These are phyloP conservation scores for Penicillium samsonianum DNA, from an alignment of 495 filamentous ascomycete species.

Conservation along the genomic window DNA sequence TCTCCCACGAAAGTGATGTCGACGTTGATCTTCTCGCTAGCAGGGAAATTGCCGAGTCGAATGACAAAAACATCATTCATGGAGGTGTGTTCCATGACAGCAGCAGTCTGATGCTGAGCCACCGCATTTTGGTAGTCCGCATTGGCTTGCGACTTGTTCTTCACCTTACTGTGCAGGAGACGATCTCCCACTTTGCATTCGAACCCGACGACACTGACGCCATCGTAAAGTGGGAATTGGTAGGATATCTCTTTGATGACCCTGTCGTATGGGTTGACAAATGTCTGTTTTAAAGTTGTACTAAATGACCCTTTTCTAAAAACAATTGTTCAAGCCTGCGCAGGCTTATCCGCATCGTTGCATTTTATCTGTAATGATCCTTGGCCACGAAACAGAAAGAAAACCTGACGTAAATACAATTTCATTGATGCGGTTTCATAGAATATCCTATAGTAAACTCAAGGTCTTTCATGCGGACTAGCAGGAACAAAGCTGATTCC, in stretches of 20 bases:
- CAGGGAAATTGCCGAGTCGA: conserved; percentile 23
- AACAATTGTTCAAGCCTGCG: no score
- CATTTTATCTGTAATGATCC: no score
- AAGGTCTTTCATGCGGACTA: no score
- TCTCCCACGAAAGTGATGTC: conserved; percentile 23
- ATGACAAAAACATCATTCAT: conserved; percentile 18
- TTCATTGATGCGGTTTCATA: no score
- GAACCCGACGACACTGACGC: conserved; percentile 22
- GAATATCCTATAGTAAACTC: no score
- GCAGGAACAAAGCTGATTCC: no score
- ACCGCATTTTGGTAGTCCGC: conserved; percentile 18
- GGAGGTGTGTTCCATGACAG: conserved; percentile 18
- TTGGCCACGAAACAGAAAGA: no score
- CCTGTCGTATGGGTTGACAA: conserved; percentile 12
- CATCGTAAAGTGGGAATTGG: conserved; percentile 24
- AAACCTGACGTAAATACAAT: no score
- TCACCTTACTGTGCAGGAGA: conserved; percentile 20
- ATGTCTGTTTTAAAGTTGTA: conserved; percentile 21
- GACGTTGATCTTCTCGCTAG: conserved; percentile 13
- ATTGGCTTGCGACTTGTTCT: conserved; percentile 22
- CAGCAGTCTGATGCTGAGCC: conserved; percentile 10
- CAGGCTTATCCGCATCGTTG: no score
- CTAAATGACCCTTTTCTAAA: no score
- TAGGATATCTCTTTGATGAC: conserved; percentile 17
- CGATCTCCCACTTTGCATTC: conserved; percentile 17